Evolutionary conservation across 331 rosid genomes (phyloP), one percentile per base, ranked within the genome.

Genomic region (Quercus tomentella): DNA sequence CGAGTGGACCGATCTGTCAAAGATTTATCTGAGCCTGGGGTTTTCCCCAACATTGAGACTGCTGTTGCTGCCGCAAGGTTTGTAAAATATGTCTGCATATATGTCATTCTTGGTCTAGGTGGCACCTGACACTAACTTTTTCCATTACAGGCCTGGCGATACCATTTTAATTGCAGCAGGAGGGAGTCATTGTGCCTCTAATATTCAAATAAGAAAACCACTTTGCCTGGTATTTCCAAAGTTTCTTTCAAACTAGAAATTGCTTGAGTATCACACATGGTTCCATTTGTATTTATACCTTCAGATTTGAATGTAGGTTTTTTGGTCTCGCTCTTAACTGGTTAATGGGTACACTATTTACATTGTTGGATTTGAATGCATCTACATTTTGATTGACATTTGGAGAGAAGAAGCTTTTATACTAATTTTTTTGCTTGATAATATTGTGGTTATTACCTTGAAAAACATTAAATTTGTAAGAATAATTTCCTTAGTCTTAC

Each of bases 21-120:
- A 76, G 89, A 91, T 71, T 80, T 76, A 54, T 87, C 93, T 31
- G 96, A 87, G 72, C 92, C 96, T 6, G 91, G 94, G 17, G 94
- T 91, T 85, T 95, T 93, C 85, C 97, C 92, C 70, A 83, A 75
- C 84, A 86, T 95, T 83, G 97, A 95, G 89, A 82, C 92, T 6
- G 97, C 99, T 4, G 93, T 95, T 18, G 62, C 94, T 80, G 96
- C 98, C 52, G 97, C 99, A 76, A 95, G 97, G 99, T 86, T 81
- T 79, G 84, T 83, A 45, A 67, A 37, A 57, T 56, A 14, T 9
- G 28, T 77, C n/a, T 82, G 28, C 61, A 62, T 74, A 14, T 83
- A 11, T 20, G 2, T 66, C 18, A 21, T 16, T 65, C 4, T 73
- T 72, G 37, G 26, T 33, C 80, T 55, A 22, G 49, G 45, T 25